phyloP scores from a whole-genome alignment of 345 rosid genomes.

The Zanthoxylum bungeanum region DNA sequence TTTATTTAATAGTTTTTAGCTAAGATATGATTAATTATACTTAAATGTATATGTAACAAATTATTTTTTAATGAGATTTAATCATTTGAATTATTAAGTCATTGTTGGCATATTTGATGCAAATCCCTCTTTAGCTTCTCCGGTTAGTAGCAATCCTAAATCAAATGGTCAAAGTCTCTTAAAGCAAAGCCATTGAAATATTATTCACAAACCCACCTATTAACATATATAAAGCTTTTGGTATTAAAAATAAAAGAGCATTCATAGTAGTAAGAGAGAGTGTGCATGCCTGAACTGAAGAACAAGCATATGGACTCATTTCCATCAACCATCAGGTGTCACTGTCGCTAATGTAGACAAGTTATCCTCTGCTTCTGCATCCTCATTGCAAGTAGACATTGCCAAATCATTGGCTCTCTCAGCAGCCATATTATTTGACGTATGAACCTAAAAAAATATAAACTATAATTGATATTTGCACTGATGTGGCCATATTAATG shows the following conservation, averaged over 20 bases:
- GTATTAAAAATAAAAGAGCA: background rate
- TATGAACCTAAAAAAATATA: background rate
- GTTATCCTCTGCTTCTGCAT: background rate
- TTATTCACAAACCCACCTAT: background rate
- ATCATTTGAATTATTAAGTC: too few species aligned
- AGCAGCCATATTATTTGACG: background rate
- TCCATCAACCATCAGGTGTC: background rate
- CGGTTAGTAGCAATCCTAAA: too few species aligned
- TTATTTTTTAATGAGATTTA: too few species aligned
- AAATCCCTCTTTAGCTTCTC: too few species aligned
- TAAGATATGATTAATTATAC: too few species aligned
- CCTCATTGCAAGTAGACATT: background rate
- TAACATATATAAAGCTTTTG: background rate
- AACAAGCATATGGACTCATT: background rate
- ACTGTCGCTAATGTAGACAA: background rate
- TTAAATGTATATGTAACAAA: too few species aligned
- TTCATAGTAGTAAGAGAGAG: background rate
- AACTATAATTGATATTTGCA: background rate
- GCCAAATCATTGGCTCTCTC: background rate
- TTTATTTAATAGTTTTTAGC: too few species aligned
- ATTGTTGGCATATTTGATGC: too few species aligned
- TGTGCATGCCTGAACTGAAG: background rate
- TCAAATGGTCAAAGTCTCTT: background rate
- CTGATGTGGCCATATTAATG: too few species aligned
- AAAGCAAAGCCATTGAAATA: background rate